These are phyloP conservation scores for Solanum rostratum DNA, from an alignment of 257 asterid genomes.

Conservation along the genomic window DNA sequence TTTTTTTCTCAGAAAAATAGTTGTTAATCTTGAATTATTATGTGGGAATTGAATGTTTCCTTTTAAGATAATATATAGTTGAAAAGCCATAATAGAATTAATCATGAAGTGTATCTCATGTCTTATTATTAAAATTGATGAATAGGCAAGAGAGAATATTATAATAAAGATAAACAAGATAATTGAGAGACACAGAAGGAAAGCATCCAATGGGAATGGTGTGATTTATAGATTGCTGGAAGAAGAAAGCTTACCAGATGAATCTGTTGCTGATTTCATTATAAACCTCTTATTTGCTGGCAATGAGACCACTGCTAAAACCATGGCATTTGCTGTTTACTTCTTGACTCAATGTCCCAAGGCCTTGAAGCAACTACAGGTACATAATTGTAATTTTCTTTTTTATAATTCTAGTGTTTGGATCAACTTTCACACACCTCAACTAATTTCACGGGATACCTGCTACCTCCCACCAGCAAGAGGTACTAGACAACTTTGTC, in stretches of 20 bases:
- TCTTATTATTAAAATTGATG: background rate
- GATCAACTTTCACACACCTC: no score
- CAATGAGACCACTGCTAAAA: constrained; percentile 84
- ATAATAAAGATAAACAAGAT: constrained; percentile 54
- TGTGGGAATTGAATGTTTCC: background rate
- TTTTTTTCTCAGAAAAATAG: background rate
- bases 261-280: constrained; percentile 68
- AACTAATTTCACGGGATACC: no score
- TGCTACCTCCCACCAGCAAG: no score
- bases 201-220: constrained; percentile 39
- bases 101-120: background rate
- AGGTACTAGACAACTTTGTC: no score
- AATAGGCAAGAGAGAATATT: constrained; percentile 72
- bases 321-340: constrained; percentile 82
- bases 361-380: constrained; percentile 73
- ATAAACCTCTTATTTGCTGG: constrained; percentile 94
- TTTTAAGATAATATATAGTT: background rate
- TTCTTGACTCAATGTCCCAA: constrained; percentile 70
- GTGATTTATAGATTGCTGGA: constrained; percentile 60
- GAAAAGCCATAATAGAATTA: background rate
- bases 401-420: no score
- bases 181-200: constrained; percentile 36
- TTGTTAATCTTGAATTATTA: background rate
- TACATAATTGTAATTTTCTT: constrained; percentile 7
- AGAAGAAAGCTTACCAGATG: constrained; percentile 81